Evolutionary conservation across 129 eudicot genomes (phyloP).

Genomic region (Flaveria bidentis): DNA sequence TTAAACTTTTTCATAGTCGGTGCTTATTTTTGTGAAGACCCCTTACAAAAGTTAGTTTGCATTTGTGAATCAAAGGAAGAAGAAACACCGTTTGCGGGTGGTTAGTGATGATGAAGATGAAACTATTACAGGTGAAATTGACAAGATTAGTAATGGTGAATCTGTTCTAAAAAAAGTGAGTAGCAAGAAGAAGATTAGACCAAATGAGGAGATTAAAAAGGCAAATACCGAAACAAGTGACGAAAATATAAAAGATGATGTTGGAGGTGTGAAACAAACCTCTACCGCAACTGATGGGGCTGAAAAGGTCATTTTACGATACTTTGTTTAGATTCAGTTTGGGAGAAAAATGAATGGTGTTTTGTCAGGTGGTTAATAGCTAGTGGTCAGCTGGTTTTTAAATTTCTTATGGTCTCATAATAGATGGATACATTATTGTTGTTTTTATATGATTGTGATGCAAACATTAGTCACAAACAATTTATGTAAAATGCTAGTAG

Average conservation of each 20-base stretch:
- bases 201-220: conserved; percentile 21
- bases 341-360: conserved; percentile 8
- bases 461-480: background rate
- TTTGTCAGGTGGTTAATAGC: background rate
- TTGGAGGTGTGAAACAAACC: conserved; percentile 30
- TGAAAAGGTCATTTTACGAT: conserved; percentile 58
- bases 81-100: conserved; percentile 45
- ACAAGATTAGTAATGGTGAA: conserved; percentile 28
- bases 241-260: conserved; percentile 37
- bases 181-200: conserved; percentile 37
- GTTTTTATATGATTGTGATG: conserved; percentile 18
- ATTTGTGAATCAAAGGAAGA: conserved; percentile 44
- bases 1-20: background rate
- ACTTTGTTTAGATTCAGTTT: background rate
- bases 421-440: background rate
- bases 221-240: conserved; percentile 38
- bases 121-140: conserved; percentile 28
- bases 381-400: background rate
- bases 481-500: background rate
- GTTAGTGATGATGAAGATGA: conserved; percentile 34
- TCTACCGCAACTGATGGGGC: conserved; percentile 36
- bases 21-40: background rate
- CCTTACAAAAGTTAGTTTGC: background rate
- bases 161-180: conserved; percentile 14
- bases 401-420: background rate